A percentile compares a stretch with the other conserved stretches of the same genome.
Conservation (phyloP, 225 moss, liverwort and hornwort species). For the Anthoceros angustus region DNA sequence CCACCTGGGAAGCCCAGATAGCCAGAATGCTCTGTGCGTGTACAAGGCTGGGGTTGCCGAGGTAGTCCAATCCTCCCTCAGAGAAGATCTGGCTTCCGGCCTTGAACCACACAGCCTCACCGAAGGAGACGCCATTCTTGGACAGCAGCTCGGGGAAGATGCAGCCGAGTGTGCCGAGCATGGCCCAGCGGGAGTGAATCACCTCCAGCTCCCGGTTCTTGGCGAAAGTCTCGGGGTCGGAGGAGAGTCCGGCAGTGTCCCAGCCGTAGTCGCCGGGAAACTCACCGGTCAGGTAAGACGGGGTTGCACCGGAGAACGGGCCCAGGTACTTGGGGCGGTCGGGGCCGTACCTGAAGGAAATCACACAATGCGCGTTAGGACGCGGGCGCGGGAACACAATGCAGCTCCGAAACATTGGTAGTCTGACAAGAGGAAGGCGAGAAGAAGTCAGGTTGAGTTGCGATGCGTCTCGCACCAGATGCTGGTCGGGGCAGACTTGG, state of each 20-base stretch:
- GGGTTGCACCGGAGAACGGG: constrained; percentile 24
- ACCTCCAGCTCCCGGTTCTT: constrained; percentile 29
- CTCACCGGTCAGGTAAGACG: constrained; percentile 25
- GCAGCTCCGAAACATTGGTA: not conserved
- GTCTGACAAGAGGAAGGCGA: not conserved
- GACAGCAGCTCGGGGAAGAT: constrained; percentile 20
- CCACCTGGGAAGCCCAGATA: constrained; percentile 17
- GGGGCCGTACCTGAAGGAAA: constrained; percentile 27
- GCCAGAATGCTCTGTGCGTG: constrained; percentile 31
- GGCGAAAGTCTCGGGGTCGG: constrained; percentile 33
- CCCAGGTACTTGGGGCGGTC: constrained; percentile 37
- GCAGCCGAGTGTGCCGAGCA: constrained; percentile 24
- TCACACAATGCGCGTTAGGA: not conserved
- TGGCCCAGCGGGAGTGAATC: constrained; percentile 34
- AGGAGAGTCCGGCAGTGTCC: constrained; percentile 19
- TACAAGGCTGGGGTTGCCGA: constrained; percentile 22
- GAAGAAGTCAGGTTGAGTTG: not conserved
- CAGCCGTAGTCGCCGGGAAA: constrained; percentile 39
- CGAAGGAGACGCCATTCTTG: constrained; percentile 25
- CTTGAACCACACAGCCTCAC: constrained; percentile 38
- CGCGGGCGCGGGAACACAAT: not conserved
- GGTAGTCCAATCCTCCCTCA: constrained; percentile 20
- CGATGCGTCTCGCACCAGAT: constrained; percentile 10
- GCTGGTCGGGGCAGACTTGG: constrained; percentile 13
- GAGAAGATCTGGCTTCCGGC: constrained; percentile 29